Percentiles rank a stretch among this genome's conserved stretches.
These are phyloP conservation scores for Alliaria petiolata DNA, from an alignment of 345 rosid genomes.

Conservation along the genomic window DNA sequence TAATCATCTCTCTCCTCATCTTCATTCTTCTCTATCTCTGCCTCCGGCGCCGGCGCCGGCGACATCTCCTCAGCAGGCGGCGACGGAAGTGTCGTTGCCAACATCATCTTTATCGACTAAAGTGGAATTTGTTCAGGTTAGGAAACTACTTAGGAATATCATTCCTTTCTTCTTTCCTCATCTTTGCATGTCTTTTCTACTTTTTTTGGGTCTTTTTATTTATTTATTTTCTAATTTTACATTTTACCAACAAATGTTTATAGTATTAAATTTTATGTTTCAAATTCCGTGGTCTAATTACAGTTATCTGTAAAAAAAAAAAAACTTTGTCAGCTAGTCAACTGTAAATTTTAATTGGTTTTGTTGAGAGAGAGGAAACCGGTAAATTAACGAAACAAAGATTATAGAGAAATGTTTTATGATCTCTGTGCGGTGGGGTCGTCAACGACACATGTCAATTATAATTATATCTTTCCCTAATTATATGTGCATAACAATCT, in stretches of 20 bases:
- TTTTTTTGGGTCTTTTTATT: not conserved
- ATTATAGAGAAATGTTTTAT: not conserved
- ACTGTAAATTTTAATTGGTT: not conserved
- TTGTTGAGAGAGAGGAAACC: no score
- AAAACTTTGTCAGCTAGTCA: not conserved
- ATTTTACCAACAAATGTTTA: not conserved
- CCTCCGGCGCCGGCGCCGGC: not conserved
- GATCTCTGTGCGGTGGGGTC: not conserved
- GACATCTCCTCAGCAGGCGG: not conserved
- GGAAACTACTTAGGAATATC: not conserved
- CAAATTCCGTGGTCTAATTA: slow-evolving; percentile 7
- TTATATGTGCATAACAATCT: not conserved
- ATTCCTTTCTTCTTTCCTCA: slow-evolving; percentile 30
- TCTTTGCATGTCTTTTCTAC: slow-evolving; percentile 27
- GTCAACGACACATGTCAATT: slow-evolving; percentile 7
- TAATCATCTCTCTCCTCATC: not conserved
- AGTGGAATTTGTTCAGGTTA: slow-evolving; percentile 19
- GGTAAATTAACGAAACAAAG: no score
- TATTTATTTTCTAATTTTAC: not conserved
- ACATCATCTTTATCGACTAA: slow-evolving; percentile 10
- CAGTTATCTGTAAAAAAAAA: no score
- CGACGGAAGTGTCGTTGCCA: not conserved
- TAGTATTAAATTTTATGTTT: not conserved
- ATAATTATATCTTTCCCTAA: not conserved
- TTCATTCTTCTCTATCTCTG: not conserved